phyloP scores from a whole-genome alignment of 352 stramenopile species.

The Pythium phragmitis region DNA sequence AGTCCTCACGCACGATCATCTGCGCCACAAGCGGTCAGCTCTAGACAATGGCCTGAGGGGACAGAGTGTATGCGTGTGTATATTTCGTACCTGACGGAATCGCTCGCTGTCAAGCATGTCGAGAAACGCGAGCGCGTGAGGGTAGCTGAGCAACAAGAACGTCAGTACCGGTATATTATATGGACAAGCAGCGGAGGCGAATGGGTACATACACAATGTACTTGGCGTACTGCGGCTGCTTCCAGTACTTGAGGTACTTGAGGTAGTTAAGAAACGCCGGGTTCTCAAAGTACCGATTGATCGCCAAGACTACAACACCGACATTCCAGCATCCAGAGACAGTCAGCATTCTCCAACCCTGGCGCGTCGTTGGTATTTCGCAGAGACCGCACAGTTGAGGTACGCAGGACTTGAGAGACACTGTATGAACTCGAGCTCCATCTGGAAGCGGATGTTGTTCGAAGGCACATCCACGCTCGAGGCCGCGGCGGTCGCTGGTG shows the following conservation, averaged over 20 bases:
- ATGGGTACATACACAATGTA: constrained; percentile 68
- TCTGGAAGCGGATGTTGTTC: constrained; percentile 91
- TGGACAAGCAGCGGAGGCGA: not conserved
- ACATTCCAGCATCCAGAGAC: not conserved
- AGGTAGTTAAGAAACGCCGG: constrained; percentile 89
- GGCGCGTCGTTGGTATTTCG: not conserved
- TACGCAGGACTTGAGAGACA: constrained; percentile 88
- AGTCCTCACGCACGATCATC: constrained; percentile 86
- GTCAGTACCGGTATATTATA: not conserved
- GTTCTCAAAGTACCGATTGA: constrained; percentile 92
- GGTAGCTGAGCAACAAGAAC: constrained; percentile 46
- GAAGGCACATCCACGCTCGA: constrained; percentile 64
- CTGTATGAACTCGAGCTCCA: constrained; percentile 93
- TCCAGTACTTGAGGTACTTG: constrained; percentile 93
- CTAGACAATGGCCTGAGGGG: not conserved
- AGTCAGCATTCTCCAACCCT: not conserved
- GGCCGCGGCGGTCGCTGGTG: constrained; percentile 3
- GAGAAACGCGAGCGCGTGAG: constrained; percentile 85
- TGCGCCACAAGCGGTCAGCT: constrained; percentile 16
- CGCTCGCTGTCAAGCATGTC: constrained; percentile 87
- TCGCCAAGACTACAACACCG: constrained; percentile 65
- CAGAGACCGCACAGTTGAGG: constrained; percentile 69
- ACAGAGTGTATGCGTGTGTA: not conserved
- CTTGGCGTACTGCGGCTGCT: constrained; percentile 89
- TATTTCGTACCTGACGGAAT: constrained; percentile 62